phyloP scores from a whole-genome alignment of 2,329 filamentous ascomycete genomes.

The Colletotrichum sp. region DNA sequence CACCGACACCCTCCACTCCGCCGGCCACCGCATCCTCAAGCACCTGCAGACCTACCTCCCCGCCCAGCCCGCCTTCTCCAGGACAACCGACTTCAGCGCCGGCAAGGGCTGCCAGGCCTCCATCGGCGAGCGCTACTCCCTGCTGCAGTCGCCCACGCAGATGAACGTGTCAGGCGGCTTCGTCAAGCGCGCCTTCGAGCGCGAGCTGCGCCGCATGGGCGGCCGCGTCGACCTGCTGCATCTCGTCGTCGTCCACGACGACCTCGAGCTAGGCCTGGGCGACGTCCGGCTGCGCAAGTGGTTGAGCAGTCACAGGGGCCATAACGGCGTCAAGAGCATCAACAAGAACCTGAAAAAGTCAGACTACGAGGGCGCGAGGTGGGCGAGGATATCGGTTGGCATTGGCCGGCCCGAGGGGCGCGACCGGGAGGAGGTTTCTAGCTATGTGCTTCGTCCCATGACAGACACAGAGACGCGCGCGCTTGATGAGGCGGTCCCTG shows the following conservation, averaged over 20 bases:
- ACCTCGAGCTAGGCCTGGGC: slow-evolving; percentile 77
- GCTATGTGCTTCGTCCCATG: slow-evolving; percentile 80
- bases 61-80: slow-evolving; percentile 52
- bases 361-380: slow-evolving; percentile 45
- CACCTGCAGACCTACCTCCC: slow-evolving; percentile 58
- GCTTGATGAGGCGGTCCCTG: slow-evolving; percentile 57
- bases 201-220: slow-evolving; percentile 47
- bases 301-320: slow-evolving; percentile 68
- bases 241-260: slow-evolving; percentile 86
- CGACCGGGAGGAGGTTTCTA: slow-evolving; percentile 69
- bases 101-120: slow-evolving; percentile 57
- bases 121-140: slow-evolving; percentile 58
- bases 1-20: slow-evolving; percentile 81
- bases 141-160: slow-evolving; percentile 75
- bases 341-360: slow-evolving; percentile 51
- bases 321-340: slow-evolving; percentile 77
- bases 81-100: slow-evolving; percentile 38
- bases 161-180: slow-evolving; percentile 88
- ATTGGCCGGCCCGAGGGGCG: slow-evolving; percentile 83
- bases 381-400: slow-evolving; percentile 75
- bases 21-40: slow-evolving; percentile 80
- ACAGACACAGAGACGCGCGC: slow-evolving; percentile 51
- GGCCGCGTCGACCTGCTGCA: slow-evolving; percentile 40
- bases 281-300: slow-evolving; percentile 69
- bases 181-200: slow-evolving; percentile 63